Conservation (phyloP, 768 basidiomycete species). For the Pleurotus sapidus region DNA sequence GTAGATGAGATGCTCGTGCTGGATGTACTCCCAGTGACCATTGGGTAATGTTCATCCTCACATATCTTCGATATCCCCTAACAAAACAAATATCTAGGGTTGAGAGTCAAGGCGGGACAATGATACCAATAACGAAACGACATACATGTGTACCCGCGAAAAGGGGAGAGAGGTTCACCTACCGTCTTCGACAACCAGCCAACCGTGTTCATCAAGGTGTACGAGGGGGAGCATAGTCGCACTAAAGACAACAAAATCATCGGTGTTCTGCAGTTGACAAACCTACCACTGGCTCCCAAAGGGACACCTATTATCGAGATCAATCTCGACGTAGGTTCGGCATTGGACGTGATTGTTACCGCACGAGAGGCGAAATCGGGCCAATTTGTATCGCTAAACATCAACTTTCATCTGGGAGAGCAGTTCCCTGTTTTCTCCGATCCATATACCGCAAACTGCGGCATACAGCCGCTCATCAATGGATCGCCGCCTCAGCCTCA, state of each 20-base stretch:
- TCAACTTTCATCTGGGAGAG: not conserved
- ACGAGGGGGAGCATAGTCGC: conserved; percentile 95
- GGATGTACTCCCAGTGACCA: conserved; percentile 95
- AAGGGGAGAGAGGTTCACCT: conserved; percentile 97
- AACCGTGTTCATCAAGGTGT: conserved; percentile 95
- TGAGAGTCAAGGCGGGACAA: conserved; percentile 97
- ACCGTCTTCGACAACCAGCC: conserved; percentile 98
- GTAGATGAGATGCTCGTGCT: conserved; percentile 96
- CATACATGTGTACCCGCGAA: conserved; percentile 98
- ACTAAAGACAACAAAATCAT: conserved; percentile 92
- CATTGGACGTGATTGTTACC: not conserved
- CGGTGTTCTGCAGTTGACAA: not conserved
- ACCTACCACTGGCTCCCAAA: not conserved
- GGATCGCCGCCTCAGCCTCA: not conserved
- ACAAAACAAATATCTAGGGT: conserved; percentile 46
- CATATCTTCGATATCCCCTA: conserved; percentile 28
- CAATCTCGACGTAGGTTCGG: not conserved
- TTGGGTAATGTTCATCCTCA: conserved; percentile 39
- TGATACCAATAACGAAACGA: conserved; percentile 96
- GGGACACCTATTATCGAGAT: not conserved
- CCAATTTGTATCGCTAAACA: not conserved
- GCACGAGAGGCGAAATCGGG: not conserved
- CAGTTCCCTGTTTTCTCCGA: not conserved
- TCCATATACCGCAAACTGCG: not conserved
- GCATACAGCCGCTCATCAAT: not conserved